phyloP scores from a whole-genome alignment of 2,329 filamentous ascomycete genomes.

The Cryphonectria naterciae region DNA sequence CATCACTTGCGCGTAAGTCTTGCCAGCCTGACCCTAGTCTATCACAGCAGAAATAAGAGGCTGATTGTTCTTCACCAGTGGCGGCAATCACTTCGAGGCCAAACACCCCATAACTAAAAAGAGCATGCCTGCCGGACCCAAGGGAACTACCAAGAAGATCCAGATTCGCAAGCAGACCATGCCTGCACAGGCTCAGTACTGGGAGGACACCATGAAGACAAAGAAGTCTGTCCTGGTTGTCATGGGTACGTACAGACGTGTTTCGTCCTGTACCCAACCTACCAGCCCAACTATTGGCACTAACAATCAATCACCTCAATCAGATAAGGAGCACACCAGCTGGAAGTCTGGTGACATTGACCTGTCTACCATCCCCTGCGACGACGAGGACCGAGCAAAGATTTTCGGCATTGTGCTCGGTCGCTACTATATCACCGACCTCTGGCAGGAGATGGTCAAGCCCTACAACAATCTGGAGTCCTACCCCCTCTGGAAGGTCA shows the following conservation, averaged over 20 bases:
- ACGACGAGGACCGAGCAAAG: slow-evolving; percentile 54
- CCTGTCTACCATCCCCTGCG: slow-evolving; percentile 38
- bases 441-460: slow-evolving; percentile 66
- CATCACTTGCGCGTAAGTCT: slow-evolving; percentile 63
- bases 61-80: neutral
- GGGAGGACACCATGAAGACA: slow-evolving; percentile 3
- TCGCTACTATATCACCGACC: slow-evolving; percentile 69
- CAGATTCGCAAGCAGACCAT: neutral
- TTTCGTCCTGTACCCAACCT: neutral
- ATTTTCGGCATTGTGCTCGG: slow-evolving; percentile 65
- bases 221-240: slow-evolving; percentile 50
- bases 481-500: slow-evolving; percentile 53
- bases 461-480: slow-evolving; percentile 11
- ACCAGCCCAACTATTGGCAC: slow-evolving; percentile 21
- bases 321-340: slow-evolving; percentile 53
- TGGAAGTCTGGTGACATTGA: slow-evolving; percentile 31
- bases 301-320: neutral
- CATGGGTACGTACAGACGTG: slow-evolving; percentile 47
- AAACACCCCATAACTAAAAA: neutral
- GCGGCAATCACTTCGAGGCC: slow-evolving; percentile 2
- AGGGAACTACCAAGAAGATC: neutral
- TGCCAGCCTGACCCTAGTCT: neutral
- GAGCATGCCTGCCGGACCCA: neutral
- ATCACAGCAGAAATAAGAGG: neutral
- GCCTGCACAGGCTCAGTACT: neutral